Percentiles rank a stretch among this genome's conserved stretches.
Conservation (phyloP, 2,329 filamentous ascomycete species). For the Sporothrix globosa region DNA sequence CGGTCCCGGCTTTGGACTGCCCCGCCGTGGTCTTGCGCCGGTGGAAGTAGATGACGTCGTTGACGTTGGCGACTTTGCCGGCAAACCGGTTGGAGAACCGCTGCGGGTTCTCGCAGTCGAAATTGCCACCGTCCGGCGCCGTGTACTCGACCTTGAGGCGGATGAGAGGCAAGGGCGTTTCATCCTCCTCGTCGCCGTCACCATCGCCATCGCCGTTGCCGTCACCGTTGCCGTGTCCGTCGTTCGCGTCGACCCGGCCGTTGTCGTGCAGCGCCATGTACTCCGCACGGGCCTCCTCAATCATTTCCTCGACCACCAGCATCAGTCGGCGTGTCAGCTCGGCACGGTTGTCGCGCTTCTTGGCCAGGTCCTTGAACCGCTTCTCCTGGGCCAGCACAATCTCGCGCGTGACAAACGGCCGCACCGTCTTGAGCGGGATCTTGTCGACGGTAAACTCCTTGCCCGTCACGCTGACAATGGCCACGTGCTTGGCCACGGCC, state of each 20-base stretch:
- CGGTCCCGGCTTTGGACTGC: constrained; percentile 55
- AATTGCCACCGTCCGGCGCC: constrained; percentile 79
- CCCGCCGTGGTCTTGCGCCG: constrained; percentile 73
- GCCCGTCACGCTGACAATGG: constrained; percentile 81
- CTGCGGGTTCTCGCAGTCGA: constrained; percentile 92
- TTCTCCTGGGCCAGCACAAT: constrained; percentile 75
- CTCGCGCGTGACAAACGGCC: constrained; percentile 87
- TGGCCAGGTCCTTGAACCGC: constrained; percentile 75
- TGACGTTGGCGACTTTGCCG: constrained; percentile 88
- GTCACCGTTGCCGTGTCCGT: constrained; percentile 55
- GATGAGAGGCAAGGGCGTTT: constrained; percentile 75
- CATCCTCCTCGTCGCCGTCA: constrained; percentile 59
- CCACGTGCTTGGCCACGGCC: constrained; percentile 86
- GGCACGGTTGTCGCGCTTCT: constrained; percentile 79
- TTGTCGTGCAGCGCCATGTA: constrained; percentile 77
- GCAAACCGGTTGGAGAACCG: constrained; percentile 92
- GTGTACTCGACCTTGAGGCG: constrained; percentile 90
- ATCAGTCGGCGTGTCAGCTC: constrained; percentile 78
- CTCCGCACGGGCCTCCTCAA: constrained; percentile 77
- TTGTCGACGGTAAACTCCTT: constrained; percentile 79
- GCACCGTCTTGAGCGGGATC: constrained; percentile 81
- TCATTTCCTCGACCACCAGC: constrained; percentile 80
- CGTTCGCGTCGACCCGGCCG: constrained; percentile 51
- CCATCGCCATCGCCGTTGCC: constrained; percentile 54
- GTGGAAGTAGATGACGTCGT: constrained; percentile 92